phyloP scores from a whole-genome alignment of 768 basidiomycete species.

The Agrocybe pediades region DNA sequence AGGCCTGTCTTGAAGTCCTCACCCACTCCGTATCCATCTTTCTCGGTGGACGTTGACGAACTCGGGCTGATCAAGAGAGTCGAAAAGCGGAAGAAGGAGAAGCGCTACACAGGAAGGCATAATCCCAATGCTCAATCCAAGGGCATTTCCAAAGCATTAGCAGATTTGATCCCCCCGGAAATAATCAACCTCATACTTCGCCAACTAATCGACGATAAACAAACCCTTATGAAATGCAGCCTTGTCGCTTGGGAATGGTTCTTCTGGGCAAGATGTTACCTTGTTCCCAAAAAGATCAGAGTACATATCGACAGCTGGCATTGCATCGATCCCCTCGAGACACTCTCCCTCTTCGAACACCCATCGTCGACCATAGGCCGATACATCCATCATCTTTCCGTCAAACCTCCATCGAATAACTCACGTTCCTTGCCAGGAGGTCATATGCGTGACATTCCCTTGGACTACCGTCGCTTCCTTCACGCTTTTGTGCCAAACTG shows the following conservation, averaged over 20 bases:
- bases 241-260: background rate
- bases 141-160: too few relatives aligned
- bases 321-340: background rate
- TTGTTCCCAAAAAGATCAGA: background rate
- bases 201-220: background rate
- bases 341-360: background rate
- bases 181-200: background rate
- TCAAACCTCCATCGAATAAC: background rate
- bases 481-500: background rate
- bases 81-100: too few relatives aligned
- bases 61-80: too few relatives aligned
- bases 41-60: too few relatives aligned
- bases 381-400: background rate
- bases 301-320: background rate
- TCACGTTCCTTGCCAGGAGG: background rate
- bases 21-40: too few relatives aligned
- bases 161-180: background rate
- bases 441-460: background rate
- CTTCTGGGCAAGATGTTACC: background rate
- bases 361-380: background rate
- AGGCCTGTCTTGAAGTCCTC: too few relatives aligned
- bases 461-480: background rate
- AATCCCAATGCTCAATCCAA: background rate
- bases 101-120: background rate
- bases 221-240: background rate